Conservation (phyloP, 2,329 filamentous ascomycete genomes). For the Coniochaeta sp. region DNA sequence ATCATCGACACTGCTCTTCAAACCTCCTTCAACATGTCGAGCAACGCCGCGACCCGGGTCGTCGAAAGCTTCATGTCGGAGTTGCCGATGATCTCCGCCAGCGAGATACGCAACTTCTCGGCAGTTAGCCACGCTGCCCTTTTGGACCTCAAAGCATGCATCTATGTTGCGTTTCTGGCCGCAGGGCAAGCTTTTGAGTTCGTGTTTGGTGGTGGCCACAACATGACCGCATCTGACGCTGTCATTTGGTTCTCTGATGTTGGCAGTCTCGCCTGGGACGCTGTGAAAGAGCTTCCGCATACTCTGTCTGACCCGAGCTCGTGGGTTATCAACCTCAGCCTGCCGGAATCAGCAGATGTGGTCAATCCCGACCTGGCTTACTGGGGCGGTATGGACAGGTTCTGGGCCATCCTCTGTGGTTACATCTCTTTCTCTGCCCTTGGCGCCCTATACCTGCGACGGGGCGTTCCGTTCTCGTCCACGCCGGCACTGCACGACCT, state of each 20-base stretch:
- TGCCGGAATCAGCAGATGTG: slow-evolving; percentile 26
- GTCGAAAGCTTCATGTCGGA: slow-evolving; percentile 43
- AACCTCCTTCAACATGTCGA: slow-evolving; percentile 34
- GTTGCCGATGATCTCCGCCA: slow-evolving; percentile 39
- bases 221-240: slow-evolving; percentile 21
- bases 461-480: slow-evolving; percentile 61
- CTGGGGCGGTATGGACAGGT: slow-evolving; percentile 60
- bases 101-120: slow-evolving; percentile 70
- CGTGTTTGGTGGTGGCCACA: slow-evolving; percentile 29
- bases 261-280: slow-evolving; percentile 13
- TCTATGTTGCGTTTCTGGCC: slow-evolving; percentile 32
- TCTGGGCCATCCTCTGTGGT: slow-evolving; percentile 70
- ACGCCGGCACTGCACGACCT: slow-evolving; percentile 49
- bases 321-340: slow-evolving; percentile 52
- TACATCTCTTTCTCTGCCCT: slow-evolving; percentile 70
- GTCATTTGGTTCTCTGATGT: slow-evolving; percentile 14
- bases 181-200: slow-evolving; percentile 33
- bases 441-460: slow-evolving; percentile 72
- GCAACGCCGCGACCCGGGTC: slow-evolving; percentile 38
- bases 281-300: slow-evolving; percentile 24
- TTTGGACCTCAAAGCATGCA: slow-evolving; percentile 48
- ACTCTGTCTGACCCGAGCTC: slow-evolving; percentile 38
- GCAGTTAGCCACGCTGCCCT: slow-evolving; percentile 68
- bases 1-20: slow-evolving; percentile 7
- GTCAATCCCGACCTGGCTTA: slow-evolving; percentile 54